Conservation (phyloP, 345 rosid genomes). For the Ceriops decandra region DNA sequence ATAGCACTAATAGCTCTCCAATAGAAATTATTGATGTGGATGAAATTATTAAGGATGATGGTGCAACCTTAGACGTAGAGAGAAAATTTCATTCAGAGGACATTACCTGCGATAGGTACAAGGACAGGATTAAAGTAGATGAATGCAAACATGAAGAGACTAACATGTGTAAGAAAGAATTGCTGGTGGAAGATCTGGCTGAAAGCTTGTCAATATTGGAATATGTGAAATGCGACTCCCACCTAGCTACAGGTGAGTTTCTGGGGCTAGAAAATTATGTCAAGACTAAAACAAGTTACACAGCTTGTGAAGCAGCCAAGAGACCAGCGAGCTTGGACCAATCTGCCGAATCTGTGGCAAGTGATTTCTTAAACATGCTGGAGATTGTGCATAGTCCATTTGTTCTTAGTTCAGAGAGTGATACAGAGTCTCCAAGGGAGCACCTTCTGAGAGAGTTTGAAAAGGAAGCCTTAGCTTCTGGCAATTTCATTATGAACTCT, state of each 20-base stretch:
- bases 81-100: constrained; percentile 19
- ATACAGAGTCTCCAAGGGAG: constrained; percentile 80
- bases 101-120: constrained; percentile 1
- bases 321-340: constrained; percentile 64
- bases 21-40: constrained; percentile 51
- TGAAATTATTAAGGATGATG: constrained; percentile 49
- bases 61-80: constrained; percentile 24
- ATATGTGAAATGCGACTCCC: constrained; percentile 34
- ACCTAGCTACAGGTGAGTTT: constrained; percentile 23
- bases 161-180: constrained; percentile 13
- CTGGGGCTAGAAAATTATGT: constrained; percentile 23
- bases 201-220: constrained; percentile 30
- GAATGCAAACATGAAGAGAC: constrained; percentile 29
- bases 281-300: constrained; percentile 44
- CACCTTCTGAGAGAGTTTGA: constrained; percentile 69
- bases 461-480: constrained; percentile 55
- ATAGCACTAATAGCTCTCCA: constrained; percentile 23
- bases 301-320: constrained; percentile 29
- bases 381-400: constrained; percentile 42
- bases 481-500: constrained; percentile 37
- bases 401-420: constrained; percentile 37
- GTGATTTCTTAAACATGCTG: constrained; percentile 66
- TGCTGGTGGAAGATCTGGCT: constrained; percentile 28
- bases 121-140: constrained; percentile 20
- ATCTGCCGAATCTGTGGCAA: constrained; percentile 54